phyloP scores from a whole-genome alignment of 306 rosid genomes.

The Trifolium dubium region DNA sequence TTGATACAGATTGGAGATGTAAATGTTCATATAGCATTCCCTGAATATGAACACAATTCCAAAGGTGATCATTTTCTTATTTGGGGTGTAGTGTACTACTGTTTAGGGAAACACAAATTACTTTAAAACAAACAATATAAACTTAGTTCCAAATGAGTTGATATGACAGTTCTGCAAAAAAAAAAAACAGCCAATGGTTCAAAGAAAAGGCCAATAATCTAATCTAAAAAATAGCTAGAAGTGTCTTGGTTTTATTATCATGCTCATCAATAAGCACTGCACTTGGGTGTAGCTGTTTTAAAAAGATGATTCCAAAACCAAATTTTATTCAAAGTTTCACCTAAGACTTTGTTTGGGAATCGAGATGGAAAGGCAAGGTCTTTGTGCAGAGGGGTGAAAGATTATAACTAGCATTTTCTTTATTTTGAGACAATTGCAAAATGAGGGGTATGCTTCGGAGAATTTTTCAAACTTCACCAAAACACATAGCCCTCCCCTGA shows the following conservation, averaged over 20 bases:
- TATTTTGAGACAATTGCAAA: background rate
- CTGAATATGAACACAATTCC: constrained; percentile 21
- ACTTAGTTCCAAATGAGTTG: constrained; percentile 11
- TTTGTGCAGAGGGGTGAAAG: background rate
- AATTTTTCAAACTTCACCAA: background rate
- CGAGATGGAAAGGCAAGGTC: background rate
- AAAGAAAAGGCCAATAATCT: background rate
- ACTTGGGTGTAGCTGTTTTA: constrained; percentile 14
- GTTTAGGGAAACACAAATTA: background rate
- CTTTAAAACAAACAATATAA: background rate
- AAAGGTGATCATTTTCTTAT: constrained; percentile 9
- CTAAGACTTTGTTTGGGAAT: background rate
- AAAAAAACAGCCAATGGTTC: too few relatives aligned
- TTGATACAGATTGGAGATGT: constrained; percentile 31
- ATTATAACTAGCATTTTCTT: too few relatives aligned
- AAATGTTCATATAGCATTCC: constrained; percentile 20
- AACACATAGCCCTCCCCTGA: background rate
- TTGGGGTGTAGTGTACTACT: background rate
- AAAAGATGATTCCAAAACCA: constrained; percentile 20
- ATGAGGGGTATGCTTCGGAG: background rate
- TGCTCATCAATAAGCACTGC: constrained; percentile 10
- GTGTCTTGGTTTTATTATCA: background rate
- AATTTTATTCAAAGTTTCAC: constrained; percentile 28
- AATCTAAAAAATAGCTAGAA: background rate
- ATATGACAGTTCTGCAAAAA: background rate